phyloP scores from a whole-genome alignment of 495 filamentous ascomycete genomes.

The Aspergillus wentii region DNA sequence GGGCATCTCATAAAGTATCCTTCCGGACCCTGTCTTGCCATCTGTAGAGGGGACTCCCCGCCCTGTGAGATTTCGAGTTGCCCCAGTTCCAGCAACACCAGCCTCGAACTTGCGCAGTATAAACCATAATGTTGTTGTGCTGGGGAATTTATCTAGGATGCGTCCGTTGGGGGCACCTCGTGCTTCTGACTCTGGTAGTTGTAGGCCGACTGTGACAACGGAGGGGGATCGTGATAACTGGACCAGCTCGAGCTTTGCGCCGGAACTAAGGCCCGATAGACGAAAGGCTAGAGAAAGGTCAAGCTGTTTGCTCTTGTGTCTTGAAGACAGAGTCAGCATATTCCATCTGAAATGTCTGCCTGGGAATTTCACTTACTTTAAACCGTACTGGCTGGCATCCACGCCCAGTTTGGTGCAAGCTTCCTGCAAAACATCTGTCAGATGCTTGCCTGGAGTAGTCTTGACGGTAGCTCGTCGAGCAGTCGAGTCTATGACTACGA shows the following conservation, averaged over 20 bases:
- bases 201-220: slow-evolving; percentile 78
- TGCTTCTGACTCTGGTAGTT: slow-evolving; percentile 66
- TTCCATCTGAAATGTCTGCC: slow-evolving; percentile 1
- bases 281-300: slow-evolving; percentile 81
- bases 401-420: slow-evolving; percentile 77
- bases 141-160: slow-evolving; percentile 76
- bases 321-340: slow-evolving; percentile 24
- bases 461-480: slow-evolving; percentile 73
- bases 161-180: slow-evolving; percentile 52
- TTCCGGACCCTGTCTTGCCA: slow-evolving; percentile 57
- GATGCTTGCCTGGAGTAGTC: slow-evolving; percentile 69
- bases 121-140: slow-evolving; percentile 79
- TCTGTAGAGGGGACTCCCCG: slow-evolving; percentile 59
- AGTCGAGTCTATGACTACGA: slow-evolving; percentile 78
- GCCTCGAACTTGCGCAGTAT: slow-evolving; percentile 85
- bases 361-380: slow-evolving; percentile 58
- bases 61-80: slow-evolving; percentile 70
- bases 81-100: slow-evolving; percentile 48
- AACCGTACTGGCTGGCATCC: slow-evolving; percentile 64
- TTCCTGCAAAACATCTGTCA: slow-evolving; percentile 80
- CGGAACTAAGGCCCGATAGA: slow-evolving; percentile 77
- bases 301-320: slow-evolving; percentile 74
- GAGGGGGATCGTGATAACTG: slow-evolving; percentile 74
- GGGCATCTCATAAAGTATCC: slow-evolving; percentile 82
- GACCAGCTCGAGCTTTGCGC: slow-evolving; percentile 91